Conservation (phyloP, 129 eudicot genomes). For the Centella asiatica region DNA sequence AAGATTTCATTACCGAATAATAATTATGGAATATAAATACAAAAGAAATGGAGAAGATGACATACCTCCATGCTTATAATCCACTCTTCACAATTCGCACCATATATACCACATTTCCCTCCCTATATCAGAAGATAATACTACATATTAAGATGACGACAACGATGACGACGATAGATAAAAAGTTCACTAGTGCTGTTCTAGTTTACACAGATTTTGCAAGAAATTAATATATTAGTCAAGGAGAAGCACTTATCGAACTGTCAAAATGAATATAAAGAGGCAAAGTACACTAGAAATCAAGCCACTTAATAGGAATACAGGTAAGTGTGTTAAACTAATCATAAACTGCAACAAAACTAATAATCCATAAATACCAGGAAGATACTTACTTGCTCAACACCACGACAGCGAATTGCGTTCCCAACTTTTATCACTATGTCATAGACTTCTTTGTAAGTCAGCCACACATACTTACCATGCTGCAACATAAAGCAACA, state of each 20-base stretch:
- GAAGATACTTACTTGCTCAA: conserved; percentile 49
- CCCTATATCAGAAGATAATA: conserved; percentile 24
- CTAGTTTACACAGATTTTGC: background rate
- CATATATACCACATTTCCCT: conserved; percentile 53
- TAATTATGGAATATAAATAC: background rate
- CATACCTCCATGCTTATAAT: conserved; percentile 57
- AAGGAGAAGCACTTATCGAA: background rate
- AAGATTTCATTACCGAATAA: background rate
- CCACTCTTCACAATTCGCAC: conserved; percentile 56
- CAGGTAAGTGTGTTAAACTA: background rate
- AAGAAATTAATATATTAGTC: background rate
- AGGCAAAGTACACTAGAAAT: too few relatives aligned
- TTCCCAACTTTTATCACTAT: conserved; percentile 58
- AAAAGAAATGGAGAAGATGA: background rate
- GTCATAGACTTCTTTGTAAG: conserved; percentile 77
- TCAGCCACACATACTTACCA: conserved; percentile 74
- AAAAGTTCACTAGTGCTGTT: background rate
- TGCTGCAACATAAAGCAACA: conserved; percentile 39
- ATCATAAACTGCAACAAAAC: background rate
- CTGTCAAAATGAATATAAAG: background rate
- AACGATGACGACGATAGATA: too few relatives aligned
- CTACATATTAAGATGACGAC: conserved; percentile 6
- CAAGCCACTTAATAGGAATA: too few relatives aligned
- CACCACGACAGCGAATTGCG: conserved; percentile 73
- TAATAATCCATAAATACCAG: background rate